Evolutionary conservation across 768 basidiomycete species (phyloP).

Genomic region (Macrocybe gigantea): DNA sequence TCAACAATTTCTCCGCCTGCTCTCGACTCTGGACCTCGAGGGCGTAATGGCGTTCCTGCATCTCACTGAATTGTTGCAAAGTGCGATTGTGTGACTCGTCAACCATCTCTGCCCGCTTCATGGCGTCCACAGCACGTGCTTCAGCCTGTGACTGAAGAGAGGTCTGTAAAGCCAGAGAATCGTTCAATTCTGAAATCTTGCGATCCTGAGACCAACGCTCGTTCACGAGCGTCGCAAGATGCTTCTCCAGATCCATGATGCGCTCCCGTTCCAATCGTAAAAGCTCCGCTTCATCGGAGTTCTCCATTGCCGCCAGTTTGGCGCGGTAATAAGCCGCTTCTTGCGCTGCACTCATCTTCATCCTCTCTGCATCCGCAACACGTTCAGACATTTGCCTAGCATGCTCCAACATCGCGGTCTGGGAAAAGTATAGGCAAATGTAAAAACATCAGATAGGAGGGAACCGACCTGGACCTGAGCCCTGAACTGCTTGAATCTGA

Average conservation of each 20-base stretch:
- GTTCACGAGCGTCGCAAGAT: constrained; percentile 52
- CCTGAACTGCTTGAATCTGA: constrained; percentile 85
- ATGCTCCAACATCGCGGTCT: constrained; percentile 75
- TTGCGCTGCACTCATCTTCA: constrained; percentile 74
- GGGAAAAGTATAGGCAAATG: constrained; percentile 5
- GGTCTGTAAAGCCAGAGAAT: constrained; percentile 73
- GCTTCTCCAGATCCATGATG: constrained; percentile 64
- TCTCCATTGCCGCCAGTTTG: constrained; percentile 85
- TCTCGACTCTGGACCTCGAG: constrained; percentile 69
- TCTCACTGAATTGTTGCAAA: constrained; percentile 57
- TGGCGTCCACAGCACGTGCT: constrained; percentile 67
- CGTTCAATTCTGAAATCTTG: constrained; percentile 64
- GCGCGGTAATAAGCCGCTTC: constrained; percentile 96
- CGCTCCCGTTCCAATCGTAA: constrained; percentile 76
- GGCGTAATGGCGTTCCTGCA: constrained; percentile 57
- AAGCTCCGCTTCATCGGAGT: constrained; percentile 56
- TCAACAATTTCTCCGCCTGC: constrained; percentile 66
- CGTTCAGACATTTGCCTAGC: constrained; percentile 73
- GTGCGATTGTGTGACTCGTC: constrained; percentile 65
- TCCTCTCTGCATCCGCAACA: constrained; percentile 72
- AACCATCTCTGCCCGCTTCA: constrained; percentile 67
- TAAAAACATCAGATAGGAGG: background rate
- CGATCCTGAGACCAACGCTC: constrained; percentile 65
- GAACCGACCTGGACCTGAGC: constrained; percentile 75
- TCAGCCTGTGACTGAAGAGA: constrained; percentile 75